Base-by-base conservation (phyloP, 2,329 filamentous ascomycete genomes). In the Sarocladium brachiariae region DNA sequence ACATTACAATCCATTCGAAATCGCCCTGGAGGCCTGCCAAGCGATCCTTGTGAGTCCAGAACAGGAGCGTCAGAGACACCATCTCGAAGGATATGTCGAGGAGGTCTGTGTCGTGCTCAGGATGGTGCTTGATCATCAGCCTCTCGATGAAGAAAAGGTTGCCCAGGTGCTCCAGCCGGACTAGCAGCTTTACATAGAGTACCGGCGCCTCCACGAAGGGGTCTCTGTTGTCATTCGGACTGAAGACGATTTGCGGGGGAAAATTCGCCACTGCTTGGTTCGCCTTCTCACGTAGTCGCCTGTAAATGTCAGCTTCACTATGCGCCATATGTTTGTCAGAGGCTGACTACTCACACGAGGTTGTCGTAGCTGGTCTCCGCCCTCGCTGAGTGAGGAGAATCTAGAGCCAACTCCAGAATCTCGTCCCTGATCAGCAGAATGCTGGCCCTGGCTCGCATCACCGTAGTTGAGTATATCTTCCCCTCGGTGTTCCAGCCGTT, bases 121-220 rank as follows among this genome's bases (percentile, higher is more conserved):
- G 50, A 33, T 33, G n/a, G 10, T 50, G 39, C 52, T 74, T 76
- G 49, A 73, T 68, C 19, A 82, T 65, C 0, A 81, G 71, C 18
- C 80, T 68, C 55, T 82, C 74, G 25, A 82, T 65, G 23, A 83
- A 71, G 54, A 84, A 81, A 6, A 76, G 65, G 45, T 79, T 81
- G 39, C 80, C 74, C 1, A 80, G 63, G 43, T 77, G 72, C 45
- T 73, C 69, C 2, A 79, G 66, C 6, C 68, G 67, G 1, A 76
- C 61, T 3, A 78, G 61, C n/a, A 75, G 65, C 4, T 72, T 63
- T 18, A 66, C 63, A 49, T 74, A 73, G 2, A 75, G 51, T 0
- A 61, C 57, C 1, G 64, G 56, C 1, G 68, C 70, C 30, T 71
- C 64, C 7, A 70, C 63, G 43, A 75, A 63, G 1, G 73, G 60